Conservation (phyloP, 345 rosid genomes). For the Euphorbia pulcherrima region DNA sequence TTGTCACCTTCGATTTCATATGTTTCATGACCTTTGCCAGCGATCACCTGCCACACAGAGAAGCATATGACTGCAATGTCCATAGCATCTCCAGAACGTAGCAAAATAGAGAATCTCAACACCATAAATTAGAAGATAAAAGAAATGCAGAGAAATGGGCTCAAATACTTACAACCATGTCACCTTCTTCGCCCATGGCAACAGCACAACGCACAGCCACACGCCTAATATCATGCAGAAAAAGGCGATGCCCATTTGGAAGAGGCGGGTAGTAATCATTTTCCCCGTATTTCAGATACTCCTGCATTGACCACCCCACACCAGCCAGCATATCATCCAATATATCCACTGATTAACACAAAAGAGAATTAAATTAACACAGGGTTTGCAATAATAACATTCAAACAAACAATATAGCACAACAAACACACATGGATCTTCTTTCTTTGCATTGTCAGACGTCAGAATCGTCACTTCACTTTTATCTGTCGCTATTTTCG, state of each 20-base stretch:
- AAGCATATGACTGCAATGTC: background rate
- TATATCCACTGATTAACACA: constrained; percentile 69
- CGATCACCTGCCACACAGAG: constrained; percentile 54
- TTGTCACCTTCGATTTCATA: constrained; percentile 81
- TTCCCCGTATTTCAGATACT: constrained; percentile 80
- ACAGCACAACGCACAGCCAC: constrained; percentile 95
- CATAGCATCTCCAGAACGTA: background rate
- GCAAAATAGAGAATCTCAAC: background rate
- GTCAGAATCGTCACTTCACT: constrained; percentile 92
- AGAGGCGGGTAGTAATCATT: constrained; percentile 89
- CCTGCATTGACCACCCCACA: constrained; percentile 92
- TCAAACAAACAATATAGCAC: constrained; percentile 3
- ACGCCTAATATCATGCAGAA: constrained; percentile 80
- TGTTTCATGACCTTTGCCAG: constrained; percentile 92
- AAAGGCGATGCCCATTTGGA: constrained; percentile 81
- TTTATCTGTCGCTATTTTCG: constrained; percentile 82
- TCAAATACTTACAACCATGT: constrained; percentile 77
- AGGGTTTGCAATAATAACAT: constrained; percentile 2
- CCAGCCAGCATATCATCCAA: constrained; percentile 95
- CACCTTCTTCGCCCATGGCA: constrained; percentile 99
- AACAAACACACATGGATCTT: constrained; percentile 73
- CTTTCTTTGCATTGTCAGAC: constrained; percentile 77
- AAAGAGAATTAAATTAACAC: constrained; percentile 12
- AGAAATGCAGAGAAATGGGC: constrained; percentile 13
- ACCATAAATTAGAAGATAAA: background rate